phyloP scores from a whole-genome alignment of 2,329 filamentous ascomycete genomes.

The Epichloe gansuensis region DNA sequence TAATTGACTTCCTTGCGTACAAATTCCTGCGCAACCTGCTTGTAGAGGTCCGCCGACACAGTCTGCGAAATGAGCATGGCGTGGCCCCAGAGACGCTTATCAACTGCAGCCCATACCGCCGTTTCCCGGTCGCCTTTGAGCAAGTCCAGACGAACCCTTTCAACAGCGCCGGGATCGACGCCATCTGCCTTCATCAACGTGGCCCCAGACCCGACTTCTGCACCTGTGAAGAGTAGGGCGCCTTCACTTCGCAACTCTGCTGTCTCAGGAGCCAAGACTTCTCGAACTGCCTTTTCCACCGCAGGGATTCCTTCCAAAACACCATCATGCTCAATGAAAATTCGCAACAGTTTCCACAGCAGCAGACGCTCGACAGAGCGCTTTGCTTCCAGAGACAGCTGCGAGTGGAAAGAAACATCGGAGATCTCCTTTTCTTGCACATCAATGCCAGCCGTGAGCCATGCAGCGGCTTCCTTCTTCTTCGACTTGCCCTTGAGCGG shows the following conservation, averaged over 20 bases:
- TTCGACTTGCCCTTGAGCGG: conserved; percentile 81
- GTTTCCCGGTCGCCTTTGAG: conserved; percentile 76
- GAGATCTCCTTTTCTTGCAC: conserved; percentile 49
- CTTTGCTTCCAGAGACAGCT: conserved; percentile 49
- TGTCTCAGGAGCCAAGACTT: conserved; percentile 53
- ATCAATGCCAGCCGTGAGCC: conserved; percentile 69
- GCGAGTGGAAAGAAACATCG: conserved; percentile 34
- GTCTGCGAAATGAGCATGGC: conserved; percentile 78
- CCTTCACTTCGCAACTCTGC: conserved; percentile 1
- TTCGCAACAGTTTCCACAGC: conserved; percentile 72
- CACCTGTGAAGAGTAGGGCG: conserved; percentile 13
- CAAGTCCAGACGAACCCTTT: conserved; percentile 59
- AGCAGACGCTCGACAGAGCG: conserved; percentile 66
- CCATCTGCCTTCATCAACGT: conserved; percentile 45
- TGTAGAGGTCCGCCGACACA: conserved; percentile 73
- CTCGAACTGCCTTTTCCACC: conserved; percentile 62
- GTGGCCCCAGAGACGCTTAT: conserved; percentile 91
- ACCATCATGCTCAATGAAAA: conserved; percentile 81
- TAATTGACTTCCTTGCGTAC: conserved; percentile 88
- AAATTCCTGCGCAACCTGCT: conserved; percentile 89
- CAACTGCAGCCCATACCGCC: conserved; percentile 85
- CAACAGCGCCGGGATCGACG: conserved; percentile 54
- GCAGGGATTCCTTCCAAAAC: conserved; percentile 57
- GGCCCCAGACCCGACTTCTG: conserved; percentile 14
- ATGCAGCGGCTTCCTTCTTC: conserved; percentile 82